These are phyloP conservation scores for Aureobasidium sp. DNA, from an alignment of 2,329 filamentous ascomycete genomes.

Conservation along the genomic window DNA sequence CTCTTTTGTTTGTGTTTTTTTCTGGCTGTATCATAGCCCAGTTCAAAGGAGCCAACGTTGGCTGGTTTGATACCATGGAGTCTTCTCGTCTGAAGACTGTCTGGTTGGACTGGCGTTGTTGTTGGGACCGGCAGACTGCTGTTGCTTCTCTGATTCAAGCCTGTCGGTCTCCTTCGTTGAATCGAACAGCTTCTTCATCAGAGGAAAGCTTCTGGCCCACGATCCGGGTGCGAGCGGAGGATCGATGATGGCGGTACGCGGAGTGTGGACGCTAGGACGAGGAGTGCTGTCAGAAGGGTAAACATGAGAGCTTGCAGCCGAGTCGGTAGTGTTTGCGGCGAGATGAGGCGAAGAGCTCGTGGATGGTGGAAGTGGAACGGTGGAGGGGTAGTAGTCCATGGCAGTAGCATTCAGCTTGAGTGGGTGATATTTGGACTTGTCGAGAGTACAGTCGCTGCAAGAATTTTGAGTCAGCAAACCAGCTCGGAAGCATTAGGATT, in stretches of 20 bases:
- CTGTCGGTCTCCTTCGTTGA: background rate
- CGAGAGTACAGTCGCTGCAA: slow-evolving; percentile 5
- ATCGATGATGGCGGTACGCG: background rate
- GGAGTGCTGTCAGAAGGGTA: background rate
- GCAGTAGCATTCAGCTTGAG: background rate
- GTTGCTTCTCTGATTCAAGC: background rate
- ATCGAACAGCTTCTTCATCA: background rate
- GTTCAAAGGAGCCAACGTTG: slow-evolving; percentile 11
- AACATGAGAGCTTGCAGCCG: background rate
- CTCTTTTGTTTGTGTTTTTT: slow-evolving; percentile 5
- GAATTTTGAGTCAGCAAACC: background rate
- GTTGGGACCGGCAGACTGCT: background rate
- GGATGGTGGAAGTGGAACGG: background rate
- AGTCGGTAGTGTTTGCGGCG: background rate
- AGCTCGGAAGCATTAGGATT: background rate
- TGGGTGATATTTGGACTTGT: background rate
- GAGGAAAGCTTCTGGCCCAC: background rate
- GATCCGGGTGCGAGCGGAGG: background rate
- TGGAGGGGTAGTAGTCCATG: slow-evolving; percentile 1
- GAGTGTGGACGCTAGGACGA: background rate
- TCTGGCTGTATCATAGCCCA: background rate
- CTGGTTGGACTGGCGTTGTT: background rate
- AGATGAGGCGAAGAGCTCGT: background rate
- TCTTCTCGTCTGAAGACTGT: background rate
- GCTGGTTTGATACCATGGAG: slow-evolving; percentile 10